These are phyloP conservation scores for Chaetomium sp. DNA, from an alignment of 2,329 filamentous ascomycete genomes.

Conservation along the genomic window DNA sequence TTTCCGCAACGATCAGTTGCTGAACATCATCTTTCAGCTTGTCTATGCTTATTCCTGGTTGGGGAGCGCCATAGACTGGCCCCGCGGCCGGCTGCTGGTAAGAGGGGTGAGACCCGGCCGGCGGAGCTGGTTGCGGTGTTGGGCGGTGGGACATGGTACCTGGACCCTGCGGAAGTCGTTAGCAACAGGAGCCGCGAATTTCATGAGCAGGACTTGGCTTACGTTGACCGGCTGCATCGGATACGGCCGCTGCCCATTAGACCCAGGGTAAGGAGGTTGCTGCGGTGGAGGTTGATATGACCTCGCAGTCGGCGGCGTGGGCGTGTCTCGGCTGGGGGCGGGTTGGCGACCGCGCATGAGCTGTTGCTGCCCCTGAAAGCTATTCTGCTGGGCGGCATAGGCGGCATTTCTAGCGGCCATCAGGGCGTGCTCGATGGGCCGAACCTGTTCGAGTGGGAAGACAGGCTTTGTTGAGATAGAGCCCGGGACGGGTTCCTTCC, in stretches of 20 bases:
- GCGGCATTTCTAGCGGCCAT: slow-evolving; percentile 73
- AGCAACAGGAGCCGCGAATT: slow-evolving; percentile 18
- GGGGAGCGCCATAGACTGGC: slow-evolving; percentile 40
- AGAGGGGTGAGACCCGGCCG: slow-evolving; percentile 41
- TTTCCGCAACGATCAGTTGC: slow-evolving; percentile 71
- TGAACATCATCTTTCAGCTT: slow-evolving; percentile 82
- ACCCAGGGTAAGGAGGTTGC: slow-evolving; percentile 33
- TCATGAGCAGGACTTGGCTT: slow-evolving; percentile 13
- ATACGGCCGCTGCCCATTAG: slow-evolving; percentile 35
- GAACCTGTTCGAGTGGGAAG: slow-evolving; percentile 82
- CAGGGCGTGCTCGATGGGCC: slow-evolving; percentile 90
- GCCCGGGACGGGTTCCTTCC: slow-evolving; percentile 95
- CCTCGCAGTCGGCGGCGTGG: slow-evolving; percentile 66
- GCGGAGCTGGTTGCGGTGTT: slow-evolving; percentile 44
- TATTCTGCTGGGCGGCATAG: slow-evolving; percentile 60
- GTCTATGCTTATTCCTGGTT: slow-evolving; percentile 63
- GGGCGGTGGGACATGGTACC: slow-evolving; percentile 34
- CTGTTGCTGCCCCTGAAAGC: slow-evolving; percentile 58
- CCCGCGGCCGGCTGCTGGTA: slow-evolving; percentile 45
- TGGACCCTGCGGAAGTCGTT: slow-evolving; percentile 31
- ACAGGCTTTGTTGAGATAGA: slow-evolving; percentile 92
- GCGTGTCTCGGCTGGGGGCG: slow-evolving; percentile 69
- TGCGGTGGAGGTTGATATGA: slow-evolving; percentile 41
- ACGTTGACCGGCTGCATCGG: slow-evolving; percentile 33
- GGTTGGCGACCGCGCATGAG: slow-evolving; percentile 52